phyloP scores from a whole-genome alignment of 1,284 basidiomycete species.

The Lentinula novae-zelandiae region DNA sequence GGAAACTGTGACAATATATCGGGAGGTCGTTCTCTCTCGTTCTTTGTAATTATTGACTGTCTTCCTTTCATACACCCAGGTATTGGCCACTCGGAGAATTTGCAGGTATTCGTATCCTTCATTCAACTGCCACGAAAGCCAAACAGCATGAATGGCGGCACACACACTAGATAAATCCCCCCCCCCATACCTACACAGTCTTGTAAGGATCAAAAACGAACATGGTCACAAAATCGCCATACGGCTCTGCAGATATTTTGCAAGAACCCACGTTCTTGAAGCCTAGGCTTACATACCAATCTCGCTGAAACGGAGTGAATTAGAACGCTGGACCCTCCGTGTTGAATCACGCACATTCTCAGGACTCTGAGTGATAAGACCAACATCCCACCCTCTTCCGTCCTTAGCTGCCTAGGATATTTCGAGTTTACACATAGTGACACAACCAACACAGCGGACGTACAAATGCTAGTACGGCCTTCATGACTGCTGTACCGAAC shows the following conservation, averaged over 20 bases:
- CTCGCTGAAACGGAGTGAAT: neutral
- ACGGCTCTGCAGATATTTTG: neutral
- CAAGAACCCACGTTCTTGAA: neutral
- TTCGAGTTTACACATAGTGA: neutral
- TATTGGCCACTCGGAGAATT: neutral
- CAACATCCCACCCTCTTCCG: neutral
- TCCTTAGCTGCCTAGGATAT: neutral
- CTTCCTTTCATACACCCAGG: too few relatives aligned
- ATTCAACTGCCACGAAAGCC: too few relatives aligned
- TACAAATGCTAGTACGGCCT: neutral
- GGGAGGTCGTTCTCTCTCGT: too few relatives aligned
- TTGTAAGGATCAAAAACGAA: neutral
- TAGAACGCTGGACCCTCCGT: neutral
- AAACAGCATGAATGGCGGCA: too few relatives aligned
- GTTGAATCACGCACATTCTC: neutral
- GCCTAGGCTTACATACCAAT: neutral
- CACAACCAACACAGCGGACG: neutral
- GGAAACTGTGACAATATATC: too few relatives aligned
- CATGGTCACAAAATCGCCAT: neutral
- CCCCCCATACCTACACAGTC: too few relatives aligned
- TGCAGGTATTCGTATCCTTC: neutral
- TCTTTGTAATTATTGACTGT: too few relatives aligned
- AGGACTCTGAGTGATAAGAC: neutral
- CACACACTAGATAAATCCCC: too few relatives aligned
- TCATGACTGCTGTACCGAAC: neutral